Evolutionary conservation across 2,329 filamentous ascomycete species (phyloP).

Genomic region (Waltergamsia citrina): DNA sequence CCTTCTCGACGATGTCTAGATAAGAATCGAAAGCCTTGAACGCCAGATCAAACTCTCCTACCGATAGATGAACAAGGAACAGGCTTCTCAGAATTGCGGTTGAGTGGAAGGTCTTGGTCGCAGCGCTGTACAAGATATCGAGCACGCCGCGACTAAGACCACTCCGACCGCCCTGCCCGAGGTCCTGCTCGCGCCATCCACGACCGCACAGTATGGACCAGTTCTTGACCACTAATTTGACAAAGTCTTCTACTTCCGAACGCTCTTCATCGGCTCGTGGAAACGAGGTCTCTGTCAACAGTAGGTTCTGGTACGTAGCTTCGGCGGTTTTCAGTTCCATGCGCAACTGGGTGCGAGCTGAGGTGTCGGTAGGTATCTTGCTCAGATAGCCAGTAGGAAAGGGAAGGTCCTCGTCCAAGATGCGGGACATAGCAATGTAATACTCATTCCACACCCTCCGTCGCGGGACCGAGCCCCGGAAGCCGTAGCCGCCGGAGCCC

Average conservation of each 20-base stretch:
- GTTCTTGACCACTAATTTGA: conserved; percentile 70
- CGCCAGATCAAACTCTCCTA: conserved; percentile 87
- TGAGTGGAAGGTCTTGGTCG: conserved; percentile 92
- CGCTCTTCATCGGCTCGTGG: conserved; percentile 75
- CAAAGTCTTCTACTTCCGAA: conserved; percentile 72
- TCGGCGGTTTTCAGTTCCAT: conserved; percentile 75
- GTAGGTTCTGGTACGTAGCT: conserved; percentile 64
- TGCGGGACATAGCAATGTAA: conserved; percentile 68
- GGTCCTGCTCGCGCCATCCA: conserved; percentile 69
- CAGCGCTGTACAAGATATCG: conserved; percentile 81
- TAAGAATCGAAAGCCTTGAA: conserved; percentile 90
- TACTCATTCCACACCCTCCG: conserved; percentile 77
- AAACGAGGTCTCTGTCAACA: conserved; percentile 73
- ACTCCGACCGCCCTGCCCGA: conserved; percentile 73
- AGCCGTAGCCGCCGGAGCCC: conserved; percentile 45
- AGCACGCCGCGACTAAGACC: conserved; percentile 67
- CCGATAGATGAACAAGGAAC: conserved; percentile 76
- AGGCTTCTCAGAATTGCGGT: conserved; percentile 78
- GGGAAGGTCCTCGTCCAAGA: conserved; percentile 57
- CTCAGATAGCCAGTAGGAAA: conserved; percentile 42
- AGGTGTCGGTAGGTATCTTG: conserved; percentile 34
- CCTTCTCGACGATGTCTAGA: conserved; percentile 75
- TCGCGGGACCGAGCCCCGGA: conserved; percentile 48
- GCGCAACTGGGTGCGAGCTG: conserved; percentile 54
- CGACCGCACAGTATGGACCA: conserved; percentile 77